Percentiles rank a stretch among this genome's conserved stretches.
Conservation (phyloP, 345 rosid genomes). For the Citrus medica region DNA sequence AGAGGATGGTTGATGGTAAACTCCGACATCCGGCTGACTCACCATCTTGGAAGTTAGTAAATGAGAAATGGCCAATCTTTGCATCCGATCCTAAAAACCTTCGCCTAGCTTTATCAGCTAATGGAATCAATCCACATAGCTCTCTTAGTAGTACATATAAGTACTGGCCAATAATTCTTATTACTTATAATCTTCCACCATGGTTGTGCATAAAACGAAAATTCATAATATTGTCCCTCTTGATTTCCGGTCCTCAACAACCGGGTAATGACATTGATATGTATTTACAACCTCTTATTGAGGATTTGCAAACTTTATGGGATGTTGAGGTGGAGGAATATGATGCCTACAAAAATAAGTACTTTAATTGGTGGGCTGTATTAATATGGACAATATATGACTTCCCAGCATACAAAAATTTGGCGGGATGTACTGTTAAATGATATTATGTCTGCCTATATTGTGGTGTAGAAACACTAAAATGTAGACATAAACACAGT, state of each 20-base stretch:
- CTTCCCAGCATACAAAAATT: not conserved
- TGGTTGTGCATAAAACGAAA: not conserved
- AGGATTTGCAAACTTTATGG: too few species aligned
- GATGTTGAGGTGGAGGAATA: too few species aligned
- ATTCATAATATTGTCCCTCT: not conserved
- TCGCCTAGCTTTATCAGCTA: not conserved
- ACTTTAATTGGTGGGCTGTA: not conserved
- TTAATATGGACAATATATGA: not conserved
- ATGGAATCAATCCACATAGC: not conserved
- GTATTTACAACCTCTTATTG: not conserved
- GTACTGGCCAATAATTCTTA: not conserved
- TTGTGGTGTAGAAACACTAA: not conserved
- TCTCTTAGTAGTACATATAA: not conserved
- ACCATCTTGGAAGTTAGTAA: not conserved
- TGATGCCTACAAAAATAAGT: not conserved
- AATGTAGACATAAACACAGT: not conserved
- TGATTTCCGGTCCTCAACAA: not conserved
- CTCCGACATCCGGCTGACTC: not conserved
- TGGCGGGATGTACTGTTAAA: not conserved
- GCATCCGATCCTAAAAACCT: too few species aligned
- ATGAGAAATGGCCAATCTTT: too few species aligned
- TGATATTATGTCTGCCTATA: not conserved
- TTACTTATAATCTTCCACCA: not conserved
- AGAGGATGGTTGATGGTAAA: constrained; percentile 1
- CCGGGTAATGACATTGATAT: not conserved